Conservation (phyloP, 257 asterid genomes). For the Solanum virginianum region DNA sequence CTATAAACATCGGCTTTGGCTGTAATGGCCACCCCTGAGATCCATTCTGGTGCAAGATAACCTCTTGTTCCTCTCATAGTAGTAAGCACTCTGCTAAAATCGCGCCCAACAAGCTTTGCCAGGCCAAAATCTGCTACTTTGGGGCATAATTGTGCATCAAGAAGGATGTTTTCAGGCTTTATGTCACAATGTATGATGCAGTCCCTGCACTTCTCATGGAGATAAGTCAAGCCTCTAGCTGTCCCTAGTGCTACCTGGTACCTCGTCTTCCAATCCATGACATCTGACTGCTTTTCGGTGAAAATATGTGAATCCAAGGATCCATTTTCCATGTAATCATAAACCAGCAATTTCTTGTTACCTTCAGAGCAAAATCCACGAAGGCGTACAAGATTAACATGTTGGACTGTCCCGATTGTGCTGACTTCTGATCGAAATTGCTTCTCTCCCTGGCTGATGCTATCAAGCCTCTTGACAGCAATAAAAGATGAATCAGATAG, state of each 20-base stretch:
- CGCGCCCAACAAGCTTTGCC: constrained; percentile 47
- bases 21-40: constrained; percentile 34
- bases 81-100: constrained; percentile 30
- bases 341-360: constrained; percentile 24
- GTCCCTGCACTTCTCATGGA: constrained; percentile 45
- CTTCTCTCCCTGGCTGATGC: constrained; percentile 46
- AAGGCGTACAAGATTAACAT: constrained; percentile 38
- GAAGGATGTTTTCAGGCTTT: constrained; percentile 39
- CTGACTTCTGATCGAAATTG: constrained; percentile 48
- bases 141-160: constrained; percentile 30
- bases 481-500: constrained; percentile 30
- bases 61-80: constrained; percentile 44
- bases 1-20: constrained; percentile 42
- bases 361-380: constrained; percentile 44
- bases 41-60: constrained; percentile 45
- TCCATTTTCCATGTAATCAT: constrained; percentile 34
- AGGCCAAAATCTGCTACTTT: constrained; percentile 50
- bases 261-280: constrained; percentile 31
- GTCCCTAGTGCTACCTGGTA: constrained; percentile 40
- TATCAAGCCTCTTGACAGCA: constrained; percentile 43
- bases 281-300: constrained; percentile 10
- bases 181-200: constrained; percentile 44
- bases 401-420: constrained; percentile 49
- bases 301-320: constrained; percentile 37
- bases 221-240: constrained; percentile 46